phyloP scores from a whole-genome alignment of 495 filamentous ascomycete genomes.

The Hypoxylon fuscum region DNA sequence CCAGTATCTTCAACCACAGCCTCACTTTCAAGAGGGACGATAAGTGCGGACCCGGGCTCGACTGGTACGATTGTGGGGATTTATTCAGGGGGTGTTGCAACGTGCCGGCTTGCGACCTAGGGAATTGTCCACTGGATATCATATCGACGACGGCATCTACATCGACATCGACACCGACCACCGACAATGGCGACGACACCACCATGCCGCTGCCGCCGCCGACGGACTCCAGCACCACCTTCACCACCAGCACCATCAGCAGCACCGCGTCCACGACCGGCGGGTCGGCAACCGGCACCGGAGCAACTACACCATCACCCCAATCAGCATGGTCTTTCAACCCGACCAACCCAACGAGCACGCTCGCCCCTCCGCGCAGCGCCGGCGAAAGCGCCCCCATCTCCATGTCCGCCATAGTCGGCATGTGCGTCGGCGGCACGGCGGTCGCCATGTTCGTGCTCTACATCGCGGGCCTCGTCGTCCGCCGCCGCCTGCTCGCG shows the following conservation, averaged over 20 bases:
- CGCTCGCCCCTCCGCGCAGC: background rate
- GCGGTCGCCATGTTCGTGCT: conserved; percentile 7
- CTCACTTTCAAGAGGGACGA: background rate
- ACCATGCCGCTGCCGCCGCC: no score
- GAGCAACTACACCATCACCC: background rate
- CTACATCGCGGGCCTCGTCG: conserved; percentile 8
- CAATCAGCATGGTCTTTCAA: background rate
- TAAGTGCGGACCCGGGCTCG: conserved; percentile 2
- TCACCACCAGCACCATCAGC: background rate
- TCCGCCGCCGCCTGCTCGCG: conserved; percentile 33
- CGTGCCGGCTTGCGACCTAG: conserved; percentile 29
- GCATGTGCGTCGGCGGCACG: conserved; percentile 34
- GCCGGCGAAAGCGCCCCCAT: background rate
- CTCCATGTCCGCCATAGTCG: conserved; percentile 14
- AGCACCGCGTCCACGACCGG: background rate
- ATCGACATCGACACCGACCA: no score
- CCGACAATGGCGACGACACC: no score
- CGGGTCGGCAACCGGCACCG: background rate
- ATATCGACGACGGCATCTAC: background rate
- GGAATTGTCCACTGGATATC: conserved; percentile 6
- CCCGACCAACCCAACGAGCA: background rate
- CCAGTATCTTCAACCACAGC: background rate
- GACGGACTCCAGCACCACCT: no score
- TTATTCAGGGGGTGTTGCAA: conserved; percentile 36
- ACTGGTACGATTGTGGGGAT: conserved; percentile 34